phyloP scores from a whole-genome alignment of 2,329 filamentous ascomycete species.

The Botrytis cinerea region DNA sequence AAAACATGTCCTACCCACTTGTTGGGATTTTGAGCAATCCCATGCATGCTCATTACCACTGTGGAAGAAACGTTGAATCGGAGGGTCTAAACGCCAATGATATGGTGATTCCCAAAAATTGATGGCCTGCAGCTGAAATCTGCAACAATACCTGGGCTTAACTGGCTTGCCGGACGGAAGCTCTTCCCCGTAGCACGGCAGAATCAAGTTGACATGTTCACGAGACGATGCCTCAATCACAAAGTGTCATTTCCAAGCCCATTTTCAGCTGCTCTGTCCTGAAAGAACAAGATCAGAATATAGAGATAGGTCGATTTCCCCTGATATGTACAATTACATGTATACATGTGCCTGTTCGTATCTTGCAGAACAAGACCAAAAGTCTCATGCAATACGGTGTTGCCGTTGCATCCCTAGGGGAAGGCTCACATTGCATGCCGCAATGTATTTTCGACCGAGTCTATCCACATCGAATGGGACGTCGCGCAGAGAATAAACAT shows the following conservation, averaged over 20 bases:
- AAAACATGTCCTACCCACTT: conserved; percentile 12
- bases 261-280: conserved; percentile 16
- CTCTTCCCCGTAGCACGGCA: conserved; percentile 26
- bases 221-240: conserved; percentile 17
- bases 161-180: conserved; percentile 20
- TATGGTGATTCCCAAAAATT: conserved; percentile 22
- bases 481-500: background rate
- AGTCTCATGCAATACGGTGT: conserved; percentile 19
- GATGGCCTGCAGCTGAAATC: conserved; percentile 26
- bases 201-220: conserved; percentile 22
- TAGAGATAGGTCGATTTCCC: background rate
- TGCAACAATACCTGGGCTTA: conserved; percentile 19
- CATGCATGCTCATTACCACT: conserved; percentile 23
- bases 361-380: conserved; percentile 13
- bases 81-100: conserved; percentile 24
- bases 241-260: conserved; percentile 8
- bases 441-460: conserved; percentile 13
- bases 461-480: conserved; percentile 17
- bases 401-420: conserved; percentile 20
- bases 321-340: conserved; percentile 18
- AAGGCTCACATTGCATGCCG: conserved; percentile 12
- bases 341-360: conserved; percentile 16
- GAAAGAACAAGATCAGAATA: conserved; percentile 1
- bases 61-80: conserved; percentile 17
- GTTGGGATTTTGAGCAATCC: conserved; percentile 11